Base-by-base conservation (phyloP, 2,329 filamentous ascomycete genomes). In the Apiospora pterosperma region DNA sequence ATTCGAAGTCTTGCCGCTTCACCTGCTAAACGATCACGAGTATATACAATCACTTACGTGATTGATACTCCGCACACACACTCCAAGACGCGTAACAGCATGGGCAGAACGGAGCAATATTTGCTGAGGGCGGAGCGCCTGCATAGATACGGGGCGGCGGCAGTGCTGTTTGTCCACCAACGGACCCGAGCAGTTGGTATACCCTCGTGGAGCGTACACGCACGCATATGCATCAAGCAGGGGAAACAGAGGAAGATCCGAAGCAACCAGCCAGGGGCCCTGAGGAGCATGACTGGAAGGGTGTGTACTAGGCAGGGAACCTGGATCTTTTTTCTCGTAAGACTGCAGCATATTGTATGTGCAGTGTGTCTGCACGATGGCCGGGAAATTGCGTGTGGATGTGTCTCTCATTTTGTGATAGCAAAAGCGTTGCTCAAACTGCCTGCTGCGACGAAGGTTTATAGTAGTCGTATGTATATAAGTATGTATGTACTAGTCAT, bases 191-290 rank as follows among this genome's bases (percentile, higher is more conserved):
- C 28, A 34, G 48, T 34, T 19, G 48, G 48, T 55, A 55, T 55
- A 55, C 34, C 48, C 25, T 55, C 8, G 19, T 55, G 48, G 28
- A 21, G 12, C 31, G 48, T 55, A 31, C 34, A 28, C 48, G 28
- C 48, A 55, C 48, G 48, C 48, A 55, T 55, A 55, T 55, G 48
- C 48, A 55, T 34, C 48, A 55, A 34, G 48, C 48, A 55, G 48
- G 48, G 48, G 48, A 55, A 55, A 4, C 48, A 34, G 48, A n/a
- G 28, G 28, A 55, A 55, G 48, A 55, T 34, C 48, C 34, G 25
- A 34, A 55, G 48, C 19, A 19, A 55, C 19, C n/a, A n/a, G 28
- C 48, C 48, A 31, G 48, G 48, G 48, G 28, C 48, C 28, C 25
- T 5, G 48, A 55, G 28, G 25, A 34, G 8, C 16, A 55, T 34